A percentile compares a stretch with the other conserved stretches of the same genome.
Evolutionary conservation across 495 filamentous ascomycete genomes (phyloP).

Genomic region (Penicillium crystallinum): DNA sequence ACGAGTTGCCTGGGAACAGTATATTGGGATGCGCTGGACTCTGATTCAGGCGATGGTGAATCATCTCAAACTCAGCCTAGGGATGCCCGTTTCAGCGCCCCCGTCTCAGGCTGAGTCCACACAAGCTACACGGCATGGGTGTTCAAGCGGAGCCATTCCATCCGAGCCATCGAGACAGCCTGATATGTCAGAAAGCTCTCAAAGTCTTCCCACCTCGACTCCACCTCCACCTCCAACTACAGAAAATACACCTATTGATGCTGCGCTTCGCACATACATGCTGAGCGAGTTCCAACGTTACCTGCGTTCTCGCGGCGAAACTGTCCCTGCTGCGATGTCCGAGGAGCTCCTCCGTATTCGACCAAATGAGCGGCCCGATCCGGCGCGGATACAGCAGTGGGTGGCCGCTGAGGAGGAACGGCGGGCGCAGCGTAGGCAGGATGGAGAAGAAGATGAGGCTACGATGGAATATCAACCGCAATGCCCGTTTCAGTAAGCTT

Average conservation of each 20-base stretch:
- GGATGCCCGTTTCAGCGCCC: background rate
- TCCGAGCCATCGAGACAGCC: too few species aligned
- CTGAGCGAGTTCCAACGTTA: conserved; percentile 2
- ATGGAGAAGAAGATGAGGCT: background rate
- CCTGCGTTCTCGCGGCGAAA: background rate
- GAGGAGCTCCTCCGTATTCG: background rate
- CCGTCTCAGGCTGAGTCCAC: background rate
- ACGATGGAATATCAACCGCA: background rate
- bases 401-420: background rate
- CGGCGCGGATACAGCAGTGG: background rate
- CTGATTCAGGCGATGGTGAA: conserved; percentile 7
- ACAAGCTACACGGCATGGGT: background rate
- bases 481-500: background rate
- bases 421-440: background rate
- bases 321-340: background rate
- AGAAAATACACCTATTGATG: background rate
- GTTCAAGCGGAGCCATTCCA: background rate
- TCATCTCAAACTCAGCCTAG: conserved; percentile 1
- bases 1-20: conserved; percentile 18
- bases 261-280: background rate
- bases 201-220: background rate
- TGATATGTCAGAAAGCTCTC: background rate
- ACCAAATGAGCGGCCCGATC: background rate
- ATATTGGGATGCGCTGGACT: conserved; percentile 14
- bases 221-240: background rate